Evolutionary conservation across 148 eudicot species (phyloP).

Genomic region (Oxyria digyna): DNA sequence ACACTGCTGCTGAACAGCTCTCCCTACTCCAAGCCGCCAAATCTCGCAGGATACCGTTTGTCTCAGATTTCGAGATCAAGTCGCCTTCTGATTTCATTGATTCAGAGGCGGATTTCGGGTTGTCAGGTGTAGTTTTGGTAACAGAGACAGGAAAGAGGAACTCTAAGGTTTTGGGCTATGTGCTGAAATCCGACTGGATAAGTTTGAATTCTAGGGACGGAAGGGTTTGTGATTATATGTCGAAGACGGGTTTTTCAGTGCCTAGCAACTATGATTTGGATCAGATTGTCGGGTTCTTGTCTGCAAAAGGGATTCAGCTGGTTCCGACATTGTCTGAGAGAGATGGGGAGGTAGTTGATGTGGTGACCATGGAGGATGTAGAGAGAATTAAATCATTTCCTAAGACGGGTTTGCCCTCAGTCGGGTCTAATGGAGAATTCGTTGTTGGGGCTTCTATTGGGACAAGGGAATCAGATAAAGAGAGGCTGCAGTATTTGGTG

Average conservation of each 20-base stretch:
- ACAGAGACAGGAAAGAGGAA: conserved; percentile 43
- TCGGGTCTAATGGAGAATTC: conserved; percentile 56
- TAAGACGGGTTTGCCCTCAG: conserved; percentile 49
- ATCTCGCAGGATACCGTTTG: conserved; percentile 49
- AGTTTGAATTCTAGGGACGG: conserved; percentile 23
- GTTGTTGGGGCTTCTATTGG: conserved; percentile 84
- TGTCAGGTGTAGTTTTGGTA: conserved; percentile 40
- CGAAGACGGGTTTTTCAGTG: conserved; percentile 26
- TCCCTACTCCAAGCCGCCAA: conserved; percentile 40
- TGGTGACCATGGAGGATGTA: conserved; percentile 39
- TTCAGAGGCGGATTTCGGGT: conserved; percentile 36
- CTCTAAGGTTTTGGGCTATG: conserved; percentile 48
- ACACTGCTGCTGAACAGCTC: conserved; percentile 40
- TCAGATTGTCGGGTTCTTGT: conserved; percentile 64
- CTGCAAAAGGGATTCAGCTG: conserved; percentile 33
- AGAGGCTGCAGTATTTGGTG: conserved; percentile 73
- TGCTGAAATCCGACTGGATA: conserved; percentile 45
- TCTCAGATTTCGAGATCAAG: conserved; percentile 31
- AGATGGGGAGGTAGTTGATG: conserved; percentile 47
- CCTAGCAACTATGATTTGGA: conserved; percentile 53
- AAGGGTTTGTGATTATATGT: conserved; percentile 51
- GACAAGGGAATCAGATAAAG: conserved; percentile 80
- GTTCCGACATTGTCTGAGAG: conserved; percentile 52
- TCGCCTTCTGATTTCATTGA: conserved; percentile 49
- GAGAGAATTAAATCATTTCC: conserved; percentile 50